Evolutionary conservation across 495 filamentous ascomycete species (phyloP).

Genomic region (Terfezia claveryi): DNA sequence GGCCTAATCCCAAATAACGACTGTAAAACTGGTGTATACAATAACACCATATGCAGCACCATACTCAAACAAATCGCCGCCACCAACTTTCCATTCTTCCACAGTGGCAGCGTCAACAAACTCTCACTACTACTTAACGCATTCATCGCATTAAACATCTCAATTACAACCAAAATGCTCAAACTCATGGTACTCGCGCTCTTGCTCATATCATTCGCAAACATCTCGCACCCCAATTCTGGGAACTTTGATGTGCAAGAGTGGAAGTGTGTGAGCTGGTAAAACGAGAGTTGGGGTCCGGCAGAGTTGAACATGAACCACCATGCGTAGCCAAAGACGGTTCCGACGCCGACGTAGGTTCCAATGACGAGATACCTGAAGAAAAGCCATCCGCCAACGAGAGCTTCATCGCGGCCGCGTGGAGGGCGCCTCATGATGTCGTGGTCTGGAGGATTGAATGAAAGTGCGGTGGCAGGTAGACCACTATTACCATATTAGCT

Average conservation of each 20-base stretch:
- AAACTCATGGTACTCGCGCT: conserved; percentile 90
- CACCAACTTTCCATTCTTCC: conserved; percentile 93
- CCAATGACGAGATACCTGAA: conserved; percentile 96
- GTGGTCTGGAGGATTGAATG: conserved; percentile 92
- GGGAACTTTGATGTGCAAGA: conserved; percentile 69
- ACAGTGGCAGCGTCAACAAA: conserved; percentile 74
- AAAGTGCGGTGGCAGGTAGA: conserved; percentile 84
- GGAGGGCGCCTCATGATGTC: conserved; percentile 91
- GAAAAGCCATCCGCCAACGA: conserved; percentile 89
- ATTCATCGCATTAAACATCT: conserved; percentile 99
- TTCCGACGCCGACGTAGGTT: conserved; percentile 81
- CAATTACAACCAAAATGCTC: conserved; percentile 81
- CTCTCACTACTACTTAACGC: conserved; percentile 89
- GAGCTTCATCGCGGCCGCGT: conserved; percentile 69
- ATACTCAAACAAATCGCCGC: conserved; percentile 92
- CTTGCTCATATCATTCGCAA: conserved; percentile 68
- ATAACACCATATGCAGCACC: conserved; percentile 78
- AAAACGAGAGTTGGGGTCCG: conserved; percentile 83
- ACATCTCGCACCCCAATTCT: conserved; percentile 87
- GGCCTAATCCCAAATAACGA: conserved; percentile 77
- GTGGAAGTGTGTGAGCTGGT: conserved; percentile 86
- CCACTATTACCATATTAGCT: conserved; percentile 23
- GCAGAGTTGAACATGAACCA: conserved; percentile 95
- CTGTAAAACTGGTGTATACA: conserved; percentile 85
- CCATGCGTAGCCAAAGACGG: conserved; percentile 95